phyloP scores from a whole-genome alignment of 371 early-diverging fungal genomes.

The Lichtheimia corymbifera region DNA sequence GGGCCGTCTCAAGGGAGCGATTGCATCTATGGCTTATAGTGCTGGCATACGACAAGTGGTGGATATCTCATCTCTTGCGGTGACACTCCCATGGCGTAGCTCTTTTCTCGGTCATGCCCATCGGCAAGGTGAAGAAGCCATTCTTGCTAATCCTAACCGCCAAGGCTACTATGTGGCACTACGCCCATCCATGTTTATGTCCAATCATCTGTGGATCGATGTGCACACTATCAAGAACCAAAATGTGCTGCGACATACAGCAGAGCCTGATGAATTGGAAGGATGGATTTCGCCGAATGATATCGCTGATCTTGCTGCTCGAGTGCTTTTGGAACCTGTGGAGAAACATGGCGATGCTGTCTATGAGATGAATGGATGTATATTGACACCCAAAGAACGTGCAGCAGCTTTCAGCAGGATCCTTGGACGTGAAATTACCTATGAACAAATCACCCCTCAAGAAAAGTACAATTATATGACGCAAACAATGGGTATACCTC shows the following conservation, averaged over 20 bases:
- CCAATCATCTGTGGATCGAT: conserved; percentile 10
- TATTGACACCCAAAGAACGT: conserved; percentile 11
- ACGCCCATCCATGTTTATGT: conserved; percentile 18
- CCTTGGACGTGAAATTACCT: conserved; percentile 10
- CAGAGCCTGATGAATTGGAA: conserved; percentile 4
- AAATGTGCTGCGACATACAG: neutral
- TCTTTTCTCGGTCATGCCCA: conserved; percentile 24
- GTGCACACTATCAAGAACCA: conserved; percentile 1
- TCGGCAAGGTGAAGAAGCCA: conserved; percentile 23
- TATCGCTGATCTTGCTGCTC: conserved; percentile 17
- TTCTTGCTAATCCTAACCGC: conserved; percentile 25
- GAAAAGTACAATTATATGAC: conserved; percentile 11
- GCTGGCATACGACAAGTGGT: conserved; percentile 39
- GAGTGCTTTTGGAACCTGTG: conserved; percentile 15
- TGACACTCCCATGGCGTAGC: conserved; percentile 23
- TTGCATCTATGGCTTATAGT: conserved; percentile 18
- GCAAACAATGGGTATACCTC: conserved; percentile 7
- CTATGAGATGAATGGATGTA: conserved; percentile 15
- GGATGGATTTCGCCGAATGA: conserved; percentile 17
- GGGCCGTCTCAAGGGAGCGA: neutral
- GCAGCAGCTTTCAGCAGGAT: conserved; percentile 7
- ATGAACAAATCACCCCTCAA: conserved; percentile 1
- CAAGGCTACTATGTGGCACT: conserved; percentile 15
- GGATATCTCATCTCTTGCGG: conserved; percentile 26
- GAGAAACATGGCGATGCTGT: conserved; percentile 19